These are phyloP conservation scores for Aspergillus chevalieri DNA, from an alignment of 2,329 filamentous ascomycete species.

Conservation along the genomic window DNA sequence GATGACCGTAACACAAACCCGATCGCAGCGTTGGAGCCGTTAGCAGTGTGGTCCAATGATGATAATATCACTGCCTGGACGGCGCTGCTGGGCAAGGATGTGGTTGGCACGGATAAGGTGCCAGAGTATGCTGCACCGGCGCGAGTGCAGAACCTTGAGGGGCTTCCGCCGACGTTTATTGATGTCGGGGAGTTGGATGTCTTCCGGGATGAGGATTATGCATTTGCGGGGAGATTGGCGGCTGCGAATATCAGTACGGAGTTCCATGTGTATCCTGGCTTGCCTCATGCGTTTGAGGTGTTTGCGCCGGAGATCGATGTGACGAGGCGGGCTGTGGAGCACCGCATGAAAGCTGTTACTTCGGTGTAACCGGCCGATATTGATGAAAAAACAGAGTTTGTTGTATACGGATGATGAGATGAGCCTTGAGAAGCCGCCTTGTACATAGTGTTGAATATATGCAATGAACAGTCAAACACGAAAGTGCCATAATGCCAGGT, in stretches of 20 bases:
- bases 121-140: constrained; percentile 33
- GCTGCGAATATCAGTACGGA: constrained; percentile 39
- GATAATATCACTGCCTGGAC: constrained; percentile 40
- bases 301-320: constrained; percentile 11
- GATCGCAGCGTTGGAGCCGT: constrained; percentile 26
- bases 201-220: constrained; percentile 38
- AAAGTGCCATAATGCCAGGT: too few species aligned
- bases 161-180: constrained; percentile 41
- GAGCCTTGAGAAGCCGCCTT: background rate
- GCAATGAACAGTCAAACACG: too few species aligned
- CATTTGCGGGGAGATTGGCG: constrained; percentile 37
- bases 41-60: constrained; percentile 31
- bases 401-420: background rate
- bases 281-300: constrained; percentile 38
- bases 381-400: background rate
- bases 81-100: constrained; percentile 33
- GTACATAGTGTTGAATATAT: background rate
- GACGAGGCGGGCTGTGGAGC: constrained; percentile 8
- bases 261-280: constrained; percentile 41
- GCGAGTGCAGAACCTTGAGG: constrained; percentile 29
- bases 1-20: constrained; percentile 38
- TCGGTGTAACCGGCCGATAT: background rate
- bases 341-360: constrained; percentile 12
- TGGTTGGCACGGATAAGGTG: constrained; percentile 28
- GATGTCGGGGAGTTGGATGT: constrained; percentile 41